Conservation (phyloP, 2,329 filamentous ascomycete genomes). For the Diaporthe citrichinensis region DNA sequence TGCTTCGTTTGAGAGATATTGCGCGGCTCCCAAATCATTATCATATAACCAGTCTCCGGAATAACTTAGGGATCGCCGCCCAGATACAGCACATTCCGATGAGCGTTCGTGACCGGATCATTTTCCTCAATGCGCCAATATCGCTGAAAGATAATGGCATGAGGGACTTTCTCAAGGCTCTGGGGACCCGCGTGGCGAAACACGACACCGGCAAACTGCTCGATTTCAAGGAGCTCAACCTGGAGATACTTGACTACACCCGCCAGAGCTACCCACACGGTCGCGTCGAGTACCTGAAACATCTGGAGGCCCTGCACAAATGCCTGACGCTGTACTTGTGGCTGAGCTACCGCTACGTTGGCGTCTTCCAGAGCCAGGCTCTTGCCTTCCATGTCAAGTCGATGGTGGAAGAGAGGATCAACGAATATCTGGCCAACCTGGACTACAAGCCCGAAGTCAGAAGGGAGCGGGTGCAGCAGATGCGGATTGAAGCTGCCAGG, state of each 20-base stretch:
- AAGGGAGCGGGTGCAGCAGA: constrained; percentile 33
- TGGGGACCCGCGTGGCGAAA: constrained; percentile 79
- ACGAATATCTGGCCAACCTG: constrained; percentile 71
- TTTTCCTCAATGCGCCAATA: constrained; percentile 80
- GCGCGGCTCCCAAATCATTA: constrained; percentile 75
- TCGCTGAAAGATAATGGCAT: constrained; percentile 64
- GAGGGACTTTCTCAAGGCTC: constrained; percentile 68
- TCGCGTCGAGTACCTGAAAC: constrained; percentile 71
- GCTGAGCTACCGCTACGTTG: constrained; percentile 90
- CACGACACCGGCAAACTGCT: constrained; percentile 78
- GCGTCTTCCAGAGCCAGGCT: constrained; percentile 81
- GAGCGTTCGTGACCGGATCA: constrained; percentile 80
- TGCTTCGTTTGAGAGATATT: constrained; percentile 81
- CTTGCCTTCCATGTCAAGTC: constrained; percentile 85
- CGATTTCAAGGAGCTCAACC: constrained; percentile 77
- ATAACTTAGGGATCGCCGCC: constrained; percentile 78
- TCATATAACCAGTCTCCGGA: constrained; percentile 76
- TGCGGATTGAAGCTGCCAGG: constrained; percentile 43
- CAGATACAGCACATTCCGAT: constrained; percentile 80
- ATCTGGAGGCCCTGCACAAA: constrained; percentile 85
- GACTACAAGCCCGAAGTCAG: constrained; percentile 59
- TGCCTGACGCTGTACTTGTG: constrained; percentile 89
- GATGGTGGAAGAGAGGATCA: constrained; percentile 83
- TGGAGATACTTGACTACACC: constrained; percentile 82
- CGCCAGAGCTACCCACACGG: constrained; percentile 53